Evolutionary conservation across 306 rosid species (phyloP).

Genomic region (Biancaea sappan): DNA sequence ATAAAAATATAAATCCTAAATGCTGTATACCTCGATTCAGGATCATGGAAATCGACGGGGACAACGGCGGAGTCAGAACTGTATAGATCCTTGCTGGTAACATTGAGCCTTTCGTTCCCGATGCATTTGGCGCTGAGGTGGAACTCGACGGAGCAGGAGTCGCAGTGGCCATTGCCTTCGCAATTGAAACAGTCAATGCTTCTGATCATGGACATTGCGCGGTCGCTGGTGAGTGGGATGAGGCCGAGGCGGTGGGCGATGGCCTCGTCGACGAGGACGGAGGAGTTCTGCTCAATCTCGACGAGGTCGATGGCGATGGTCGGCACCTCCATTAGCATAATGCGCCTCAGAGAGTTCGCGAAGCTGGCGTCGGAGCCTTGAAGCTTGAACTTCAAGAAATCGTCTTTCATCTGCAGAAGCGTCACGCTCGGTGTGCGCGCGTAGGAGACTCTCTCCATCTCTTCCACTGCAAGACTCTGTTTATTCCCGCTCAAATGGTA

Average conservation of each 20-base stretch:
- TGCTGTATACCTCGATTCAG: conserved; percentile 36
- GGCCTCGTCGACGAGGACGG: conserved; percentile 85
- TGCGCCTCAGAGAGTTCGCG: conserved; percentile 89
- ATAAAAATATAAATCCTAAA: neutral
- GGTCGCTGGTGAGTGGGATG: conserved; percentile 78
- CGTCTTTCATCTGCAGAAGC: conserved; percentile 75
- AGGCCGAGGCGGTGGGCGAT: conserved; percentile 87
- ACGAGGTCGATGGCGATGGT: conserved; percentile 89
- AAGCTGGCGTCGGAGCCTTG: conserved; percentile 77
- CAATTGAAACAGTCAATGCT: conserved; percentile 91
- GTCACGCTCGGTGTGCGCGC: conserved; percentile 79
- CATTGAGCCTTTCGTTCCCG: conserved; percentile 71
- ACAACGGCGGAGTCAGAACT: conserved; percentile 87
- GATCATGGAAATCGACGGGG: conserved; percentile 71
- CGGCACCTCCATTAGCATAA: conserved; percentile 88
- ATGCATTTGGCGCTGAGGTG: conserved; percentile 71
- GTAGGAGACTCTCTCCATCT: conserved; percentile 64
- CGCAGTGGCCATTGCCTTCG: conserved; percentile 91
- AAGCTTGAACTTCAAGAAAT: conserved; percentile 73
- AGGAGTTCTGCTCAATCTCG: conserved; percentile 83
- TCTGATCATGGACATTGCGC: conserved; percentile 91
- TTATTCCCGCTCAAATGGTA: neutral
- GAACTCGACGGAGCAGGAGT: conserved; percentile 92
- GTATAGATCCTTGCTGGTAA: conserved; percentile 71
- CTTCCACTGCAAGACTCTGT: neutral